These are phyloP conservation scores for Picochlorum sp. DNA, from an alignment of 139 green algal species.

Conservation along the genomic window DNA sequence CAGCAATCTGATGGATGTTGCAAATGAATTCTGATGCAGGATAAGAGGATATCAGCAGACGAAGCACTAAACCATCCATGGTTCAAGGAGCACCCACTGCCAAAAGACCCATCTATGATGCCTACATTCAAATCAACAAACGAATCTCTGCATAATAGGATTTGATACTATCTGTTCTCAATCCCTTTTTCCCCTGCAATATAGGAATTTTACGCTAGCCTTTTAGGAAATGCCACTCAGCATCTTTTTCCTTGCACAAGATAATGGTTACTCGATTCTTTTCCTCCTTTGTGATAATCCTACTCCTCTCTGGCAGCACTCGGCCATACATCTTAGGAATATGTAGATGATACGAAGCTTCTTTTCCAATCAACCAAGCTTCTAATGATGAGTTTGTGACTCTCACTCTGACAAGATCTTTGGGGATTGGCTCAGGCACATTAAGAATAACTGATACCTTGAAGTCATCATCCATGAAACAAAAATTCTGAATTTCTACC, in stretches of 20 bases:
- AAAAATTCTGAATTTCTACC: conserved; percentile 23
- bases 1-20: conserved; percentile 9
- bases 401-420: conserved; percentile 3
- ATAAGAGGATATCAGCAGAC: conserved; percentile 31
- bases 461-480: conserved; percentile 27
- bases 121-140: conserved; percentile 42
- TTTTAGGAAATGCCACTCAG: conserved; percentile 32
- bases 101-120: conserved; percentile 46
- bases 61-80: conserved; percentile 48
- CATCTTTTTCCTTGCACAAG: conserved; percentile 27
- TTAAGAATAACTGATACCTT: conserved; percentile 21
- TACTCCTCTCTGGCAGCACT: conserved; percentile 12
- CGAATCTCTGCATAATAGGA: background rate
- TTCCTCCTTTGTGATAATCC: conserved; percentile 13
- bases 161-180: too few species aligned
- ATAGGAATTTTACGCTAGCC: conserved; percentile 5
- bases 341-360: conserved; percentile 22
- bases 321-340: conserved; percentile 23
- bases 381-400: conserved; percentile 14
- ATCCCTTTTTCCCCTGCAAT: too few species aligned
- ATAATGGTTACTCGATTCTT: conserved; percentile 24
- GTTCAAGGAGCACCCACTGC: conserved; percentile 42
- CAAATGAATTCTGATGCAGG: conserved; percentile 9
- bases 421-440: conserved; percentile 17
- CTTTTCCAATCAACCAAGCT: conserved; percentile 19